Conservation (phyloP, 2,329 filamentous ascomycete genomes). For the Didymella exigua region DNA sequence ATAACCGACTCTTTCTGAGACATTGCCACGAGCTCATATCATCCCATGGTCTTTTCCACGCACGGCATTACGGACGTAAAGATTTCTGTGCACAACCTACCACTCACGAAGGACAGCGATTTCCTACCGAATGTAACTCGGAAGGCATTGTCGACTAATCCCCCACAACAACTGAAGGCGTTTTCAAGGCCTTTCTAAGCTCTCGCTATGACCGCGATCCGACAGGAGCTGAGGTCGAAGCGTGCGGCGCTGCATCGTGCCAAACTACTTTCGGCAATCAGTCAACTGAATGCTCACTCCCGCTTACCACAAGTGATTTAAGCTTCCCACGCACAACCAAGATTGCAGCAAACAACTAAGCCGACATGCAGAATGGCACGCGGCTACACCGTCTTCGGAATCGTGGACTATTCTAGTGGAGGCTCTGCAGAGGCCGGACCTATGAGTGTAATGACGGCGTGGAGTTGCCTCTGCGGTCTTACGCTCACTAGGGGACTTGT, state of each 20-base stretch:
- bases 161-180: constrained; percentile 5
- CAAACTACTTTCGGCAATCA: constrained; percentile 19
- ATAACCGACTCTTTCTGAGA: neutral
- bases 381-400: constrained; percentile 14
- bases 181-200: constrained; percentile 14
- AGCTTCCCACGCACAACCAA: constrained; percentile 28
- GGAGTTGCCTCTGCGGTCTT: constrained; percentile 3
- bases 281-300: constrained; percentile 4
- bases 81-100: neutral
- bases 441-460: constrained; percentile 5
- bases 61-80: neutral
- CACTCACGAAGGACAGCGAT: neutral
- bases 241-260: constrained; percentile 22
- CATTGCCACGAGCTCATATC: neutral
- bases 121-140: neutral
- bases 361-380: constrained; percentile 9
- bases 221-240: constrained; percentile 14
- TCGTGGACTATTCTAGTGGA: constrained; percentile 7
- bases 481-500: constrained; percentile 7
- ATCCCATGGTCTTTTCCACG: neutral
- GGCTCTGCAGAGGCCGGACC: constrained; percentile 13
- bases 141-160: neutral
- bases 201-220: constrained; percentile 18
- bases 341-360: constrained; percentile 21
- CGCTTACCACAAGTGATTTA: constrained; percentile 20